Evolutionary conservation across 345 rosid species (phyloP), one percentile per base, ranked within the genome.

Genomic region (Alliaria petiolata): DNA sequence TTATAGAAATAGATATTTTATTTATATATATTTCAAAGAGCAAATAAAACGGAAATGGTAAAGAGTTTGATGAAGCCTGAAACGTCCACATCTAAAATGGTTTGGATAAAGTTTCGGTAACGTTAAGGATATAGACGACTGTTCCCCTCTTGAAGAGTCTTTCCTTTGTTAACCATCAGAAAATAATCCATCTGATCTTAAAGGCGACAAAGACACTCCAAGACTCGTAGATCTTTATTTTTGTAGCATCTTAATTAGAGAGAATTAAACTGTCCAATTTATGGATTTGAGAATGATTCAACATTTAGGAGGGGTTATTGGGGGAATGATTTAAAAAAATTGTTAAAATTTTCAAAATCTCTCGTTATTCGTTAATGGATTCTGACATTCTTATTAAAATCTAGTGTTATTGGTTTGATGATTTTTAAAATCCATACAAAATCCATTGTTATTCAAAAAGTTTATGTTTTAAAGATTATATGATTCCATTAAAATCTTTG

Each of bases 131-230:
- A 42, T 15, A 38, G 7, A 25, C 28, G 70, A 19, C 76, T 63
- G 49, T 72, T 54, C 64, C 36, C 44, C 13, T 72, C 40, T 13
- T 63, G 76, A 63, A 72, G 70, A 72, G 70, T 43, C 70, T 61
- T 22, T 42, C 34, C 39, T 22, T 63, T 63, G 12, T 0, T 15
- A 71, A 12, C 76, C 69, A 25, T 71, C 22, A 62, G 36, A 71
- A 71, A 71, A 43, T 11, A 22, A 53, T 62, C 54, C 38, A 52
- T 42, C 38, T 62, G 31, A 53, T 54, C 30, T 15, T 4, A 52
- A 42, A 22, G 46, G 28, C 11, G 76, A 52, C 55, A 49, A 39
- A 0, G 74, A 58, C 65, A 30, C 40, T 42, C 20, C 33, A 40
- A 12, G 8, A 33, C 25, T 33, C 14, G 2, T 20, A 20, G 30